Base-by-base conservation (phyloP, 73 alveolate genomes). In the Uronychia setigera region DNA sequence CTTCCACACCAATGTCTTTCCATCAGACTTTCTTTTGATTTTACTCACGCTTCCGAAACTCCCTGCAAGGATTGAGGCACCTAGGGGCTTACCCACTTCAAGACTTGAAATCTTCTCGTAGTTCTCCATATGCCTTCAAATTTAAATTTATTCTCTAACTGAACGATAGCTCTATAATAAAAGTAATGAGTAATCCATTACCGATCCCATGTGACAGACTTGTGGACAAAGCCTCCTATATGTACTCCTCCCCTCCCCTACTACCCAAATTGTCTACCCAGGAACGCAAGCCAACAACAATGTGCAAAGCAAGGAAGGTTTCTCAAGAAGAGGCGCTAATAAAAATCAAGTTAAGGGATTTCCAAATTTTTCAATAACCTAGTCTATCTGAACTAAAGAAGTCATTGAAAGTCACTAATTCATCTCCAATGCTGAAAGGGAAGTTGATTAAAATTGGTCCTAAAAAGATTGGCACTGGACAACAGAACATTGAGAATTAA, bases 11-110 rank as follows among this genome's bases (percentile, higher is more conserved):
- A 95, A 77, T 34, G 94, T 92, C 89, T 87, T 94, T 28, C 95
- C 93, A 84, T 97, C 99, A 27, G 96, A 75, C 88, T 93, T 97
- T 34, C 98, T 86, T 77, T 92, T 92, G 77, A 97, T 95, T 89
- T 97, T 97, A 79, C 91, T 80, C 76, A 96, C 98, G 5, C 95
- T 85, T 60, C 99, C 99, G 84, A 97, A 97, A 59, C 96, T 88
- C 58, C 99, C 99, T 46, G 67, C 67, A 5, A 5, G n/a, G n/a
- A 46, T 46, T 46, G 5, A 46, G 67, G 67, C 67, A 5, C 67
- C n/a, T n/a, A n/a, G 93, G 97, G 26, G 96, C 74, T 91, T 88
- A 92, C 35, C 96, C 84, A 35, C 93, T 91, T 46, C 67, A 19
- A 46, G 67, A 11, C 19, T 11, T 5, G n/a, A 11, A 19, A 46